Conservation (phyloP, 208 protist genomes). For the Crithidia bombi region DNA sequence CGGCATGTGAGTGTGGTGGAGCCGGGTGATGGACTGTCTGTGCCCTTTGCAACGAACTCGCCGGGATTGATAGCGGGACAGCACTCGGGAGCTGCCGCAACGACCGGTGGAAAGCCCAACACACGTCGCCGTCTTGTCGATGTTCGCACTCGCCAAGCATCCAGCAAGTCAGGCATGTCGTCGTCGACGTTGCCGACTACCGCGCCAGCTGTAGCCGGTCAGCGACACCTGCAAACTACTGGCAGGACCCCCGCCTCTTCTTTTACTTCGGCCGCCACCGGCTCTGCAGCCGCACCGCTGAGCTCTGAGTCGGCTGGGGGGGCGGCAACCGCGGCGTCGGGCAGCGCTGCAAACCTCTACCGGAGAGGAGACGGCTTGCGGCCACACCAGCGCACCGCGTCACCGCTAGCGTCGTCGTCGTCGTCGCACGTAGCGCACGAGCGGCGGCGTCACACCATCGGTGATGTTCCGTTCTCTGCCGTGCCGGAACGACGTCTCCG, state of each 20-base stretch:
- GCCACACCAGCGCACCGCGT: background rate
- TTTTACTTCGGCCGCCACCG: background rate
- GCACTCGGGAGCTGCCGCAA: background rate
- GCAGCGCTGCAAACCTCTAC: background rate
- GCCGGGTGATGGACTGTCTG: constrained; percentile 2
- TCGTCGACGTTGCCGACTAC: background rate
- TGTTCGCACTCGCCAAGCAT: background rate
- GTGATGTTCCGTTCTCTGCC: background rate
- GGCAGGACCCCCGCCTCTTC: background rate
- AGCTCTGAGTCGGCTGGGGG: background rate
- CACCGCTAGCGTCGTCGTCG: background rate
- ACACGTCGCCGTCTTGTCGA: constrained; percentile 13
- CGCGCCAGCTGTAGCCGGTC: background rate
- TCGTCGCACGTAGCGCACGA: background rate
- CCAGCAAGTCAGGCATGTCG: background rate
- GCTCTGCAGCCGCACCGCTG: background rate
- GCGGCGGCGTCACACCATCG: constrained; percentile 24
- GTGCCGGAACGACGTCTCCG: constrained; percentile 1
- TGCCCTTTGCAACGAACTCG: background rate
- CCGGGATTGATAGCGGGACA: background rate
- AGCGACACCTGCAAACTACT: background rate
- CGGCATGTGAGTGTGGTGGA: constrained; percentile 10
- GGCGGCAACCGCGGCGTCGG: background rate
- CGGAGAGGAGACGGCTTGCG: constrained; percentile 2
- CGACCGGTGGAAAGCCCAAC: background rate